Evolutionary conservation across 768 basidiomycete species (phyloP), one percentile per base, ranked within the genome.

Genomic region (Fibroporia radiculosa): DNA sequence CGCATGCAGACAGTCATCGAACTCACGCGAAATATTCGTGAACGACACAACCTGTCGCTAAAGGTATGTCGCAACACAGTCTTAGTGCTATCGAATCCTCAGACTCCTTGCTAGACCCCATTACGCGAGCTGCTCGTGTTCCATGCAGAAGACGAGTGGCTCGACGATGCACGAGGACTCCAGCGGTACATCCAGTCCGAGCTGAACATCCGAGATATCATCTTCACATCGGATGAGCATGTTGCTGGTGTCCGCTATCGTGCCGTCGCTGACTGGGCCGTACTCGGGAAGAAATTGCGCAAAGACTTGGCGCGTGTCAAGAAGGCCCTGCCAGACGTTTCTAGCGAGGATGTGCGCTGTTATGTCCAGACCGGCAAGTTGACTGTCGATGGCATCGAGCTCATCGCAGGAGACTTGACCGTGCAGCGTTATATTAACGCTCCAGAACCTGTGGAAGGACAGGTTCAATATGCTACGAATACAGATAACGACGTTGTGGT

Each of bases 1-100:
- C 80, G 93, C 8, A 92, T 99, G 85, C 93, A 95, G 63, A 75
- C 83, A 10, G 84, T 99, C 61, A 98, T 98, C 52, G 92, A 97
- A 41, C 71, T 99, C 51, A 82, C 85, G 4, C 78, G 96, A 49
- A 82, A 82, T 54, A 75, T 97, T 51, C 85, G 96, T 37, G 93
- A 97, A 61, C 78, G 77, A 55, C 80, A 89, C 60, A 88, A 78
- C 41, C 62, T 97, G 33, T 89, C 90, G 5, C 73, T 95, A 55
- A 98, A 97, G 80, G 93, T 90, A 37, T 10, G 70, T 56, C n/a
- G 40, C 44, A 32, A 12, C 5, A 7, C 16, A 31, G 8, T 18
- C 13, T 29, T n/a, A 22, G 6, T 22, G 32, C 39, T 13, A 22
- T 24, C 8, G 45, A 4, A 5, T 31, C 19, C 45, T 22, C 25